Conservation (phyloP, 1,139 yeast species). For the Chernovozyma sophiae-reginae region DNA sequence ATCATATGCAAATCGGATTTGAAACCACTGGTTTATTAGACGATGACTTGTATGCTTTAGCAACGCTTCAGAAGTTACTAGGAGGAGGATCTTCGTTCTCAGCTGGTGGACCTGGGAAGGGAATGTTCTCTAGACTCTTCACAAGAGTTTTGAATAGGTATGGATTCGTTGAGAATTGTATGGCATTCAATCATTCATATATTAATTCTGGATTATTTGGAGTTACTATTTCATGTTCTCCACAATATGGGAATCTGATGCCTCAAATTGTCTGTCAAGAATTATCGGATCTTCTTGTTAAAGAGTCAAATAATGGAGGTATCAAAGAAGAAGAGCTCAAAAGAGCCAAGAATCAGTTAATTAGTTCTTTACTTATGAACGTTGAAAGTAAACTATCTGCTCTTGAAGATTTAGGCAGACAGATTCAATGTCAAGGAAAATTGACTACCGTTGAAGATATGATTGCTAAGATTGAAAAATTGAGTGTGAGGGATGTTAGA, state of each 20-base stretch:
- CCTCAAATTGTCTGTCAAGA: slow-evolving; percentile 81
- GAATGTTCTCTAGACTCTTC: slow-evolving; percentile 93
- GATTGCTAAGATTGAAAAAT: slow-evolving; percentile 68
- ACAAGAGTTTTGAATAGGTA: slow-evolving; percentile 88
- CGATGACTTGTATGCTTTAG: slow-evolving; percentile 87
- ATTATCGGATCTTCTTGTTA: slow-evolving; percentile 56
- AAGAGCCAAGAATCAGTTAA: slow-evolving; percentile 89
- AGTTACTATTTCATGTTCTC: slow-evolving; percentile 77
- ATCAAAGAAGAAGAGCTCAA: slow-evolving; percentile 68
- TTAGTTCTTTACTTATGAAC: slow-evolving; percentile 88
- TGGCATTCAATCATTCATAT: slow-evolving; percentile 86
- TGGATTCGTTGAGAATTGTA: slow-evolving; percentile 87
- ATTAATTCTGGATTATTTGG: slow-evolving; percentile 91
- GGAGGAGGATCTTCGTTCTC: slow-evolving; percentile 98
- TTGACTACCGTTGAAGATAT: slow-evolving; percentile 79
- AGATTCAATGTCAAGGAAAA: slow-evolving; percentile 78
- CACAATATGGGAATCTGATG: slow-evolving; percentile 80
- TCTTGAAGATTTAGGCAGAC: slow-evolving; percentile 93
- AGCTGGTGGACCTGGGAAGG: slow-evolving; percentile 99
- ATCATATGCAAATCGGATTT: slow-evolving; percentile 83
- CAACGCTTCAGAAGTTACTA: slow-evolving; percentile 84
- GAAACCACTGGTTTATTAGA: slow-evolving; percentile 82
- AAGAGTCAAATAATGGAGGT: slow-evolving; percentile 53
- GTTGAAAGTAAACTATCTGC: slow-evolving; percentile 88
- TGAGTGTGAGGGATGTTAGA: slow-evolving; percentile 64